Percentiles rank a stretch among this genome's conserved stretches.
Conservation (phyloP, 208 protist genomes). For the Naegleria gruberi region DNA sequence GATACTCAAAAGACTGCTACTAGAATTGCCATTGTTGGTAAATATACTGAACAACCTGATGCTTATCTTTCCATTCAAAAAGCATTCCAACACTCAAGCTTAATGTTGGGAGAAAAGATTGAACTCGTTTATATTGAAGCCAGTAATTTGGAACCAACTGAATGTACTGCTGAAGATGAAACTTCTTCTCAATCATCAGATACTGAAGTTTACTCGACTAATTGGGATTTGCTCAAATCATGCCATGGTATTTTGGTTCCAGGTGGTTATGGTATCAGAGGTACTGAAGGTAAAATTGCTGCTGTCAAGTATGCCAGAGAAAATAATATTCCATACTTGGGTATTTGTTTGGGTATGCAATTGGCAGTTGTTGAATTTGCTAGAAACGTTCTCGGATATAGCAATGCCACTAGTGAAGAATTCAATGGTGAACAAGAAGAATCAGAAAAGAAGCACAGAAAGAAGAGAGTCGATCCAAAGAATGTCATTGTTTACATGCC, state of each 20-base stretch:
- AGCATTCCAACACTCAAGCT: slow-evolving; percentile 87
- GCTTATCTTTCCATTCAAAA: slow-evolving; percentile 96
- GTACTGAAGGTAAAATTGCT: slow-evolving; percentile 89
- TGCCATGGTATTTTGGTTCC: slow-evolving; percentile 94
- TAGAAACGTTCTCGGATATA: slow-evolving; percentile 78
- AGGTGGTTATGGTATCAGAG: slow-evolving; percentile 95
- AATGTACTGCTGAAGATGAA: not conserved
- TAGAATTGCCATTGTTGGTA: slow-evolving; percentile 20
- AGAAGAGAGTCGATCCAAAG: not conserved
- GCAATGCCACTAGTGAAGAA: slow-evolving; percentile 84
- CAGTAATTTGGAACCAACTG: slow-evolving; percentile 47
- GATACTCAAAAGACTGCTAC: not conserved
- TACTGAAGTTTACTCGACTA: not conserved
- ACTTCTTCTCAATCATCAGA: not conserved
- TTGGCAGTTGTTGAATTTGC: slow-evolving; percentile 85
- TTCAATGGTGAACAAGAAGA: slow-evolving; percentile 61
- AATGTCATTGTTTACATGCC: slow-evolving; percentile 95
- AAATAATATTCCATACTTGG: slow-evolving; percentile 90
- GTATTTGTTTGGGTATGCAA: slow-evolving; percentile 99
- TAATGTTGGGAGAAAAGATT: slow-evolving; percentile 76
- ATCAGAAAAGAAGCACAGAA: not conserved
- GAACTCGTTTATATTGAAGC: slow-evolving; percentile 86
- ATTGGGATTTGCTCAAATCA: slow-evolving; percentile 30
- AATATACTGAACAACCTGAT: slow-evolving; percentile 70
- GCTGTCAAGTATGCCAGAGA: slow-evolving; percentile 85